Evolutionary conservation across 805 yeast species (phyloP).

Genomic region (Starmerella tilneyi): DNA sequence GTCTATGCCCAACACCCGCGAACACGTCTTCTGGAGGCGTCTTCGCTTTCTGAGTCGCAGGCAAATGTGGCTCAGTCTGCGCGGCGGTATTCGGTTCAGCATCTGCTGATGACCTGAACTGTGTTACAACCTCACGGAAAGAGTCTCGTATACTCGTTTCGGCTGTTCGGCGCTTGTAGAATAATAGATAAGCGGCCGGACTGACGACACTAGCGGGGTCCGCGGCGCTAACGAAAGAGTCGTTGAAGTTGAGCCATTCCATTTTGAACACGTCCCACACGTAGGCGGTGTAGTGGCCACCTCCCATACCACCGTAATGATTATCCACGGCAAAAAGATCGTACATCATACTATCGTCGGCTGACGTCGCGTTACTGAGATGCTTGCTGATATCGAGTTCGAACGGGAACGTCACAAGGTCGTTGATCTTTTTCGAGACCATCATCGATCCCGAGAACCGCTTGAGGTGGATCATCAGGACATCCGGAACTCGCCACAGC

Average conservation of each 20-base stretch:
- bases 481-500: slow-evolving; percentile 89
- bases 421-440: slow-evolving; percentile 81
- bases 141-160: not conserved
- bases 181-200: slow-evolving; percentile 77
- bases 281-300: slow-evolving; percentile 93
- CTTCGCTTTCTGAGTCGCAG: not conserved
- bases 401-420: slow-evolving; percentile 76
- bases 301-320: slow-evolving; percentile 92
- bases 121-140: not conserved
- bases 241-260: slow-evolving; percentile 86
- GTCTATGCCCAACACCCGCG: slow-evolving; percentile 7
- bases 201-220: slow-evolving; percentile 52
- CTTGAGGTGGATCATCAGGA: slow-evolving; percentile 78
- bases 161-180: slow-evolving; percentile 49
- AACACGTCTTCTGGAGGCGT: not conserved
- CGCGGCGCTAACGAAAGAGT: slow-evolving; percentile 57
- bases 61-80: too few relatives aligned
- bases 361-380: slow-evolving; percentile 28
- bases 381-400: slow-evolving; percentile 61
- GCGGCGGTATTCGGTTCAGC: too few relatives aligned
- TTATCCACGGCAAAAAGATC: slow-evolving; percentile 90
- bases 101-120: not conserved
- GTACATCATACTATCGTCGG: slow-evolving; percentile 40
- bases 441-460: slow-evolving; percentile 77
- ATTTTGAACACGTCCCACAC: slow-evolving; percentile 64